A percentile compares a stretch with the other conserved stretches of the same genome.
These are phyloP conservation scores for Solanum hybrid DNA, from an alignment of 305 asterid genomes.

Conservation along the genomic window DNA sequence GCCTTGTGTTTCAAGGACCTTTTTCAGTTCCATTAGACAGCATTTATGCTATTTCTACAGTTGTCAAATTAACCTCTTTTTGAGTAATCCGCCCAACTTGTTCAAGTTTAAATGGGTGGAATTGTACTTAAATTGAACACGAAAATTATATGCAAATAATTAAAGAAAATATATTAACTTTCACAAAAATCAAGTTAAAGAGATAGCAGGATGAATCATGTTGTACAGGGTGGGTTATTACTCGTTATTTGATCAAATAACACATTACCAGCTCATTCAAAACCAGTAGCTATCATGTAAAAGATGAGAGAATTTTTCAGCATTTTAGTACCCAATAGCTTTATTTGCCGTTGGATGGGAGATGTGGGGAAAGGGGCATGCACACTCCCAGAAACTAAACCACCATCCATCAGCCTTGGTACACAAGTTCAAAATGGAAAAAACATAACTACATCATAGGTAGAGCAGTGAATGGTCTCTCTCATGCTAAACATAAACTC, in stretches of 20 bases:
- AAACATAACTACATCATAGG: not conserved
- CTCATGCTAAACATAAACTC: not conserved
- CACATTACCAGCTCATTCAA: no score
- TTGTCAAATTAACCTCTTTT: not conserved
- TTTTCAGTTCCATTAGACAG: not conserved
- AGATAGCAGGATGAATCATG: not conserved
- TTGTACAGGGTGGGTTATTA: not conserved
- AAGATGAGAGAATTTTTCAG: not conserved
- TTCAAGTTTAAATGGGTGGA: not conserved
- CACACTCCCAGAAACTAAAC: not conserved
- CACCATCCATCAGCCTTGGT: not conserved
- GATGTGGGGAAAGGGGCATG: not conserved
- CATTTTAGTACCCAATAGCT: not conserved
- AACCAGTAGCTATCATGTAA: not conserved
- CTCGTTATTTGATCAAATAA: not conserved
- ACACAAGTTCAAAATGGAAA: not conserved
- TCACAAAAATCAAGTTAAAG: not conserved
- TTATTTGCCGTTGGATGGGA: not conserved
- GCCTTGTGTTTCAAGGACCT: not conserved
- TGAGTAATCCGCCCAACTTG: not conserved
- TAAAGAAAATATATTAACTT: not conserved
- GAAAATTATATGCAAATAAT: not conserved
- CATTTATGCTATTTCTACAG: not conserved
- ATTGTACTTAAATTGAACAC: not conserved
- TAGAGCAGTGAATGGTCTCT: not conserved